A percentile compares a stretch with the other conserved stretches of the same genome.
Conservation (phyloP, 179 eudicot genomes). For the Drosera spatulata region DNA sequence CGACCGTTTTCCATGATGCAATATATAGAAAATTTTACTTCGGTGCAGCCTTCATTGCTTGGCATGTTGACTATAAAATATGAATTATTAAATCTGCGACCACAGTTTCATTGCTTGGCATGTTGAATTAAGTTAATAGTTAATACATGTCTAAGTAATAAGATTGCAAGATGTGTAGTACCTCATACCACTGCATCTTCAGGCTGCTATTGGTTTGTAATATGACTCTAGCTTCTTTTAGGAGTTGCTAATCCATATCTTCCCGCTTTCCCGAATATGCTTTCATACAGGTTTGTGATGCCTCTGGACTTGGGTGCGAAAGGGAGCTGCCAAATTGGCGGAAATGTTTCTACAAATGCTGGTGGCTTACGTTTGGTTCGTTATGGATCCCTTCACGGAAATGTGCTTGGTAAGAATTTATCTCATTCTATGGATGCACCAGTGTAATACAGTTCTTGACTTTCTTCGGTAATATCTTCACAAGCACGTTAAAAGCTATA, state of each 20-base stretch:
- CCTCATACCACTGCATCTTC: no score
- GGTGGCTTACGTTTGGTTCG: conserved; percentile 94
- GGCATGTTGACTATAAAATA: no score
- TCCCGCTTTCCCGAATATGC: conserved; percentile 3
- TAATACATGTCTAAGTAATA: no score
- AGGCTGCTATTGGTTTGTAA: background rate
- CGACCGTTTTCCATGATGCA: background rate
- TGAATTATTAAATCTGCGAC: no score
- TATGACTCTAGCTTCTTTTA: background rate
- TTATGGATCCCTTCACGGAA: conserved; percentile 97
- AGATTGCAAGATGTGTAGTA: no score
- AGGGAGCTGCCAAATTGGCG: conserved; percentile 99
- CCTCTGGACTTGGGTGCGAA: conserved; percentile 98
- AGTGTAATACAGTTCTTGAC: no score
- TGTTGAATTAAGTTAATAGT: no score
- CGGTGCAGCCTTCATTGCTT: no score
- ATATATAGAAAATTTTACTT: background rate
- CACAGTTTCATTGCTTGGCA: no score
- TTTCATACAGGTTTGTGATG: conserved; percentile 68
- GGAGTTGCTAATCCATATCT: background rate
- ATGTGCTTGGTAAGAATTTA: conserved; percentile 62
- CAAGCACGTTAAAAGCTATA: no score
- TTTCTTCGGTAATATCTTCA: no score
- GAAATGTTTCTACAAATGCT: conserved; percentile 97
- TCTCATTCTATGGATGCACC: no score